Evolutionary conservation across 2,329 filamentous ascomycete species (phyloP).

Genomic region (Catunica adiposa): DNA sequence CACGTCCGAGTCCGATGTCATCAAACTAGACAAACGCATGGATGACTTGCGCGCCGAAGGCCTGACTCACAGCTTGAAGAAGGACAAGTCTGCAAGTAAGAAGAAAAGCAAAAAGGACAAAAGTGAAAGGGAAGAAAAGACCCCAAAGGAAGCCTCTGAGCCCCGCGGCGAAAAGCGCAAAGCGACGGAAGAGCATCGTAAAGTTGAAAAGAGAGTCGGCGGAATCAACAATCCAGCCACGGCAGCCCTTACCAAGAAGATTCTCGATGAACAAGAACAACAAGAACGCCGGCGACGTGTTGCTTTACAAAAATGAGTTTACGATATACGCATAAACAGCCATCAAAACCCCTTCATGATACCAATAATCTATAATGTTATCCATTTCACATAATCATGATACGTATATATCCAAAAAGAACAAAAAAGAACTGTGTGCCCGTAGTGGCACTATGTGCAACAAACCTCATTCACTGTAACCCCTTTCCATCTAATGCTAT

Average conservation of each 20-base stretch:
- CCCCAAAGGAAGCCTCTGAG: constrained; percentile 16
- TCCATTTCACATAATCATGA: neutral
- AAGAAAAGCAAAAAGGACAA: constrained; percentile 57
- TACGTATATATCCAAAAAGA: neutral
- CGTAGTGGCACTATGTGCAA: neutral
- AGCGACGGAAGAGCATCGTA: constrained; percentile 13
- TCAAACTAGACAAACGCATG: constrained; percentile 46
- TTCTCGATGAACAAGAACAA: constrained; percentile 73
- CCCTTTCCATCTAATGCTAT: neutral
- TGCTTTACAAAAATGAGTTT: constrained; percentile 20
- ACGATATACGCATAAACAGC: neutral
- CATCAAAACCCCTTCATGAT: neutral
- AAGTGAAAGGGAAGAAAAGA: constrained; percentile 23
- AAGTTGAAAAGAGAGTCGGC: constrained; percentile 25
- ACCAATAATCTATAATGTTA: constrained; percentile 1
- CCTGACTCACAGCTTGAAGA: constrained; percentile 77
- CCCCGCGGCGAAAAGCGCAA: constrained; percentile 19
- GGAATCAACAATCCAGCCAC: constrained; percentile 82
- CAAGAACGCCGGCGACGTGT: constrained; percentile 57
- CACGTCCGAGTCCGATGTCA: constrained; percentile 51
- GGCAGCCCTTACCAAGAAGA: constrained; percentile 68
- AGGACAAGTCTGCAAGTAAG: constrained; percentile 47
- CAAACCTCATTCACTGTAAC: neutral
- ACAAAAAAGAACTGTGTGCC: neutral
- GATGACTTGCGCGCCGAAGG: constrained; percentile 54